phyloP scores from a whole-genome alignment of 2,329 filamentous ascomycete species.

The Gyromitra esculenta region DNA sequence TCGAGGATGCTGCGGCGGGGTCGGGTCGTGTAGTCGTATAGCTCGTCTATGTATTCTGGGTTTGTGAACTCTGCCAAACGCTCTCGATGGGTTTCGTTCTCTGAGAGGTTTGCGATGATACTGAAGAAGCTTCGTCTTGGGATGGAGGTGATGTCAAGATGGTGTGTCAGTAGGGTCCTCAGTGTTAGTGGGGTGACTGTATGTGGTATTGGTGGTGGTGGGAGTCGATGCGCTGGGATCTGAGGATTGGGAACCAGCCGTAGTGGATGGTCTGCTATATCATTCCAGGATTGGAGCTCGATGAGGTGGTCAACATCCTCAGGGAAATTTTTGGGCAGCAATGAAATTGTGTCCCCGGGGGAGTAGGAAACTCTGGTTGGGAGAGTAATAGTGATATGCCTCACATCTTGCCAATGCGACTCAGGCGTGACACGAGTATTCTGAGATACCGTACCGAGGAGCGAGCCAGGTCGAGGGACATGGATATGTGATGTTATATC shows the following conservation, averaged over 20 bases:
- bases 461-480: constrained; percentile 39
- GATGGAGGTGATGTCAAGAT: constrained; percentile 88
- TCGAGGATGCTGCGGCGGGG: constrained; percentile 91
- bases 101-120: constrained; percentile 77
- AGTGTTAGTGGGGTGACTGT: constrained; percentile 68
- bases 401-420: constrained; percentile 92
- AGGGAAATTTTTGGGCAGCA: constrained; percentile 88
- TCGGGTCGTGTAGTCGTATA: constrained; percentile 94
- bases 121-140: constrained; percentile 88
- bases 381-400: constrained; percentile 73
- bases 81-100: constrained; percentile 77
- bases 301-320: constrained; percentile 82
- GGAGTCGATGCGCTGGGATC: constrained; percentile 59
- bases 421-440: constrained; percentile 79
- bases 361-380: constrained; percentile 64
- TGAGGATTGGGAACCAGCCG: constrained; percentile 61
- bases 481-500: constrained; percentile 40
- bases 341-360: constrained; percentile 81
- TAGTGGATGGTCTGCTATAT: constrained; percentile 76
- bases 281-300: constrained; percentile 78
- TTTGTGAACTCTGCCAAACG: constrained; percentile 84
- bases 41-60: constrained; percentile 83
- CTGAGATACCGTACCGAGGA: constrained; percentile 67
- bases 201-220: constrained; percentile 61
- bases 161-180: constrained; percentile 78